These are phyloP conservation scores for Arthrobotrys megalospora DNA, from an alignment of 2,329 filamentous ascomycete genomes.

Conservation along the genomic window DNA sequence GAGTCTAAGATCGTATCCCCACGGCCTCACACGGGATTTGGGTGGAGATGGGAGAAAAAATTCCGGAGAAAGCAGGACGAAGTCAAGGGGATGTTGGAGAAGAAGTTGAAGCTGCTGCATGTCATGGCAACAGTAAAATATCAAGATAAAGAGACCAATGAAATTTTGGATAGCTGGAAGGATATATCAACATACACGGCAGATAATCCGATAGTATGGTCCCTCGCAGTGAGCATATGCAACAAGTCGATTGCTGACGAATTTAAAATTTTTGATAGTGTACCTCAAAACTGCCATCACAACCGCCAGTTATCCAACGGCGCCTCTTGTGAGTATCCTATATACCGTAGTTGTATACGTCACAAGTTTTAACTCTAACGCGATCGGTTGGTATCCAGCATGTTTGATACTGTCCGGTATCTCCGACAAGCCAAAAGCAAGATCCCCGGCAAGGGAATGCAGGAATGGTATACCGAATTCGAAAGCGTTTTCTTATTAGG, in stretches of 20 bases:
- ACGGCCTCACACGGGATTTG: conserved; percentile 20
- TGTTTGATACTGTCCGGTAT: conserved; percentile 58
- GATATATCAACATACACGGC: conserved; percentile 48
- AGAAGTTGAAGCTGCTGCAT: conserved; percentile 50
- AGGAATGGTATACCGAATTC: conserved; percentile 53
- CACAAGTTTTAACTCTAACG: neutral
- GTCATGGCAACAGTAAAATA: conserved; percentile 58
- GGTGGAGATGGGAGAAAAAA: conserved; percentile 56
- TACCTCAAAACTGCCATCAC: conserved; percentile 34
- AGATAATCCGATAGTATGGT: conserved; percentile 52
- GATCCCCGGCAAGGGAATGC: conserved; percentile 34
- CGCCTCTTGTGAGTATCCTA: conserved; percentile 50
- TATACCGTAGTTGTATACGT: neutral
- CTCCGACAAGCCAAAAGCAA: conserved; percentile 34
- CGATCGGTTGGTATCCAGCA: neutral
- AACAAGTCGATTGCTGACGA: neutral
- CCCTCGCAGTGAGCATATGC: neutral
- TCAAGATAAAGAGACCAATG: conserved; percentile 49
- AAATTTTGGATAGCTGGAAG: conserved; percentile 50
- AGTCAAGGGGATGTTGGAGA: conserved; percentile 51
- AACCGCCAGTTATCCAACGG: conserved; percentile 45
- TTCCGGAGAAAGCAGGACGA: conserved; percentile 41
- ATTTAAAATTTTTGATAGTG: conserved; percentile 23
- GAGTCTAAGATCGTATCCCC: conserved; percentile 39
- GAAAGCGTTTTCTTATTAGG: conserved; percentile 50